Base-by-base conservation (phyloP, 768 basidiomycete species). In the Rhizopogon vinicolor region DNA sequence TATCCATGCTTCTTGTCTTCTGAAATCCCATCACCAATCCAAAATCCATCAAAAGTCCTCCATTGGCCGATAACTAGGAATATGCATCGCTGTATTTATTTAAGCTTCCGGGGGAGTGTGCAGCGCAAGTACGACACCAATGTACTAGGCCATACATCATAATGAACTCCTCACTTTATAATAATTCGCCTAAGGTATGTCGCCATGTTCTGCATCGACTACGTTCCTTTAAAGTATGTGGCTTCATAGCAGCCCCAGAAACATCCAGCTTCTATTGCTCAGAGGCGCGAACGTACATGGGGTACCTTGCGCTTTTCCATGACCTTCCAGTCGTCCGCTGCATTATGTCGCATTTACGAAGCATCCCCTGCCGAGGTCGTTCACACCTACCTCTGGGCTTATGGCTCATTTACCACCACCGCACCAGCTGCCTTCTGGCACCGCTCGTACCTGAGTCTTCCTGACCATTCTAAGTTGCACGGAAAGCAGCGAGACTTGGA, bases 401-500 rank as follows among this genome's bases (percentile, higher is more conserved):
- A 65, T 41, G 76, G 75, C 33, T 72, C 77, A 9, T 78, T 78
- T 50, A 68, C 72, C 2, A 72, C 75, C 0, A 76, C 75, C 0
- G 52, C 59, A 16, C 64, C 72, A 14, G 73, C 74, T 10, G 44
- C 60, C 7, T 59, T 67, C 3, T 64, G 67, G 56, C 68, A 75
- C 41, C 65, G 61, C 22, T 45, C 60, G 19, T 63, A 53, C 31
- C 31, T 31, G 31, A 31, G 31, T 18, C 60, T 70, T 43, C 63
- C 65, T 7, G 19, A 29, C 31, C 40, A 43, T 12, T 44, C 57
- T 18, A 42, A 60, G 8, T 29, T 43, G n/a, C 55, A 39, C 14
- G 41, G 45, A 19, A 52, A 44, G 33, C 59, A 25, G 19, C 50
- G 9, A 41, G 51, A 41, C 53, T 33, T 12, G 16, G 53, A 8